A percentile compares a stretch with the other conserved stretches of the same genome.
Evolutionary conservation across 139 green algal species (phyloP).

Genomic region (Auxenochlorella pyrenoidosa): DNA sequence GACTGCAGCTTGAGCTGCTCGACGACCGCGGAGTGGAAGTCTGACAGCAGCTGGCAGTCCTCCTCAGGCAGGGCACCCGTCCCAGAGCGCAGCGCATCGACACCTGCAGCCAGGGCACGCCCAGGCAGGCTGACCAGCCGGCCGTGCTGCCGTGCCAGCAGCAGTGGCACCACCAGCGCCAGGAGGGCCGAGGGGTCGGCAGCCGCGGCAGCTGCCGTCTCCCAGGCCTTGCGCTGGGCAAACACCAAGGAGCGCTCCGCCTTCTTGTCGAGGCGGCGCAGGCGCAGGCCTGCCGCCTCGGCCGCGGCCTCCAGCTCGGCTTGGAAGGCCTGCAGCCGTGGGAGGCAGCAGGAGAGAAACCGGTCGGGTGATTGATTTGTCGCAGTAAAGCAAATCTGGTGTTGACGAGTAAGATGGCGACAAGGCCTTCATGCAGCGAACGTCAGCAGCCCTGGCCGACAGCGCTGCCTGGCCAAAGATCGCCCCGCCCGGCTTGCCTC

Average conservation of each 20-base stretch:
- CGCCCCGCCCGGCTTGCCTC: not conserved
- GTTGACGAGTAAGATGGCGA: too few species aligned
- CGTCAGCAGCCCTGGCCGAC: too few species aligned
- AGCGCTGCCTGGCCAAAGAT: not conserved
- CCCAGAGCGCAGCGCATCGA: constrained; percentile 55
- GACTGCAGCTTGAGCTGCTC: constrained; percentile 26
- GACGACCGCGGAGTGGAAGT: constrained; percentile 38
- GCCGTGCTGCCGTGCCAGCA: constrained; percentile 58
- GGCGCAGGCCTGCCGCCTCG: constrained; percentile 66
- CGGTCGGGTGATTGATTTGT: not conserved
- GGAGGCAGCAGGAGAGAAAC: not conserved
- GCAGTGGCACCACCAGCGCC: constrained; percentile 72
- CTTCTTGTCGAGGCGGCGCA: constrained; percentile 83
- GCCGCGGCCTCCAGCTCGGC: constrained; percentile 58
- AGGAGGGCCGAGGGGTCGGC: constrained; percentile 66
- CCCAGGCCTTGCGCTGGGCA: constrained; percentile 43
- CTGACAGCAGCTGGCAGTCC: not conserved
- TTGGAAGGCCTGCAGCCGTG: constrained; percentile 30
- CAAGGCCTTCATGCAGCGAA: not conserved
- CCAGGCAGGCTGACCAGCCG: constrained; percentile 67
- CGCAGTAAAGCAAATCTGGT: too few species aligned
- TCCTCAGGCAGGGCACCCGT: constrained; percentile 58
- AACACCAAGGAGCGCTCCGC: constrained; percentile 59
- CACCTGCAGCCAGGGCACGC: constrained; percentile 53
- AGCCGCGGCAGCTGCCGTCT: constrained; percentile 48